phyloP scores from a whole-genome alignment of 2,329 filamentous ascomycete species.

The Lecanoromycetidae sp. region DNA sequence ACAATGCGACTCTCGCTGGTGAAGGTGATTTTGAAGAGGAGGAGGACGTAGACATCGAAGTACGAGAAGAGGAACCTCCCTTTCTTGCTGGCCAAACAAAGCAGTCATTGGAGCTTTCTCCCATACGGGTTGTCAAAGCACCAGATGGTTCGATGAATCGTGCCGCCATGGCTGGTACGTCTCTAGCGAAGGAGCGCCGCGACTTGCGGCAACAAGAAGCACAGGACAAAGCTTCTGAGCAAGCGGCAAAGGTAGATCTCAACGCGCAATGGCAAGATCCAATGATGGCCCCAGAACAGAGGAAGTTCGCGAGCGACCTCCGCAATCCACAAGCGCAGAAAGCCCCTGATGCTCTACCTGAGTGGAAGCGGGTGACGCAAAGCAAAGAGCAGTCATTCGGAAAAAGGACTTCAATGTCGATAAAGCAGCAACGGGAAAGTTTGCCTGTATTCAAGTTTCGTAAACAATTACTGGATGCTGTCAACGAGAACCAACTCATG shows the following conservation, averaged over 20 bases:
- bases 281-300: slow-evolving; percentile 74
- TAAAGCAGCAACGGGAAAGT: slow-evolving; percentile 86
- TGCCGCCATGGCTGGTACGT: slow-evolving; percentile 85
- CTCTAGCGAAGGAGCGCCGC: slow-evolving; percentile 76
- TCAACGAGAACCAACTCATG: slow-evolving; percentile 75
- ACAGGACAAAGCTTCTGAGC: slow-evolving; percentile 63
- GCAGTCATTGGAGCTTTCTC: slow-evolving; percentile 85
- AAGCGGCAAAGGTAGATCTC: slow-evolving; percentile 66
- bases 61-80: slow-evolving; percentile 88
- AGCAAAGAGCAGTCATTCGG: slow-evolving; percentile 70
- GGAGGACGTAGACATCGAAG: slow-evolving; percentile 93
- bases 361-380: slow-evolving; percentile 81
- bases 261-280: slow-evolving; percentile 92
- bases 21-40: slow-evolving; percentile 85
- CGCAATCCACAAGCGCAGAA: slow-evolving; percentile 52
- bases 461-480: slow-evolving; percentile 73
- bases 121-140: slow-evolving; percentile 91
- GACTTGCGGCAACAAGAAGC: slow-evolving; percentile 81
- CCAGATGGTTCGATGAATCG: slow-evolving; percentile 97
- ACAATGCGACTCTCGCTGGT: slow-evolving; percentile 73
- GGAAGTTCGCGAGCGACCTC: slow-evolving; percentile 80
- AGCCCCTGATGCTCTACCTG: slow-evolving; percentile 59
- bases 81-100: slow-evolving; percentile 95
- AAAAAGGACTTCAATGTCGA: slow-evolving; percentile 78
- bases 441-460: slow-evolving; percentile 85